phyloP scores from a whole-genome alignment of 371 early-diverging fungal genomes.

The Syncephalastrum sp. region DNA sequence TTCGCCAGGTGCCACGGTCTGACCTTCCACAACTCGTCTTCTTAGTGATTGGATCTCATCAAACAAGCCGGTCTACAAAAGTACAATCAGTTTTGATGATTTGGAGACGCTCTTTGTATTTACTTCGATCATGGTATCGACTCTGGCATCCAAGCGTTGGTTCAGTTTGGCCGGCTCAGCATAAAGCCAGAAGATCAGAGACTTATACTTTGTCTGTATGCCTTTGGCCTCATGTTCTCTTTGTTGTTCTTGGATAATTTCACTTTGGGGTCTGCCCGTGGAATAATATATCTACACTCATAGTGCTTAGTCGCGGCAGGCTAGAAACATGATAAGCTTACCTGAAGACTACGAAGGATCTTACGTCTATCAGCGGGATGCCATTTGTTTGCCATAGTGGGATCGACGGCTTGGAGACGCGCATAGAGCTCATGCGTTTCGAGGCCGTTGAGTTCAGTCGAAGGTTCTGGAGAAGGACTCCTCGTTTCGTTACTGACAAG shows the following conservation, averaged over 20 bases:
- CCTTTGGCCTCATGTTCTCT: constrained; percentile 36
- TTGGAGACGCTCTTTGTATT: not conserved
- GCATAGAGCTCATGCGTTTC: constrained; percentile 55
- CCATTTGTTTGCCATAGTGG: constrained; percentile 89
- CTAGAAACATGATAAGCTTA: constrained; percentile 13
- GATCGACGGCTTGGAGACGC: constrained; percentile 72
- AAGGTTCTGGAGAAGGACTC: constrained; percentile 14
- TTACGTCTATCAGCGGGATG: constrained; percentile 89
- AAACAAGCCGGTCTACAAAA: constrained; percentile 67
- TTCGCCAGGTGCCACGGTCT: constrained; percentile 36
- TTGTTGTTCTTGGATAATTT: constrained; percentile 64
- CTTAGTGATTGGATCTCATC: constrained; percentile 77
- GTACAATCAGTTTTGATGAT: not conserved
- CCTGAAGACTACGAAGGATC: constrained; percentile 80
- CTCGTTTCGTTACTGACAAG: constrained; percentile 38
- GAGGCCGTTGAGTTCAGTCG: constrained; percentile 35
- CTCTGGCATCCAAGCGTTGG: constrained; percentile 78
- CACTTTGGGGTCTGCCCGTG: constrained; percentile 76
- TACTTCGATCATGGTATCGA: constrained; percentile 84
- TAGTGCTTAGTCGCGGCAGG: not conserved
- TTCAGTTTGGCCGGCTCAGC: constrained; percentile 67
- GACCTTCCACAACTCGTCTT: constrained; percentile 46
- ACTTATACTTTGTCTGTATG: constrained; percentile 34
- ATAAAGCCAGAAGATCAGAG: constrained; percentile 87
- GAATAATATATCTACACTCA: constrained; percentile 59